Percentiles rank a stretch among this genome's conserved stretches.
Evolutionary conservation across 164 flowering plant genomes (phyloP).

Genomic region (Liriodendron chinense): DNA sequence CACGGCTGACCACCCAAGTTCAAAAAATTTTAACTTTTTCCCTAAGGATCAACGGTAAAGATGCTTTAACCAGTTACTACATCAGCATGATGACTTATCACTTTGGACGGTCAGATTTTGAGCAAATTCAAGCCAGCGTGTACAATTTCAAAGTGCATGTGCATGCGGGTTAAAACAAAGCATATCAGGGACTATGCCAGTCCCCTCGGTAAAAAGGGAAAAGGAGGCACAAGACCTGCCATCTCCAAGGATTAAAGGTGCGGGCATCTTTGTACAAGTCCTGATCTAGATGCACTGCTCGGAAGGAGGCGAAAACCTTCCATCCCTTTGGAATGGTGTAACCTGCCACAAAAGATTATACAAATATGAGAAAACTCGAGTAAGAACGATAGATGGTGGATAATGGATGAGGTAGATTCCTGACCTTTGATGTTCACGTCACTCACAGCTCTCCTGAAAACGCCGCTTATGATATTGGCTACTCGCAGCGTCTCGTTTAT

Average conservation of each 20-base stretch:
- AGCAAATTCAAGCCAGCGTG: no score
- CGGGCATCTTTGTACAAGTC: conserved; percentile 84
- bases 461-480: conserved; percentile 89
- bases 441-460: conserved; percentile 72
- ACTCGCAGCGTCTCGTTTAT: conserved; percentile 84
- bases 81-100: no score
- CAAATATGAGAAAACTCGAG: not conserved
- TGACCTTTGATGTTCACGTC: conserved; percentile 74
- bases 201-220: no score
- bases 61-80: no score
- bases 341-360: conserved; percentile 31
- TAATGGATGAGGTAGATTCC: not conserved
- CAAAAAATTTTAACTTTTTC: no score
- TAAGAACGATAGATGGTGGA: not conserved
- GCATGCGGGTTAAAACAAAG: no score
- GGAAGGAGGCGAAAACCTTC: conserved; percentile 83
- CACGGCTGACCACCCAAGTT: no score
- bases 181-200: no score
- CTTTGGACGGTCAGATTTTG: no score
- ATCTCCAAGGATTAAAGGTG: conserved; percentile 93
- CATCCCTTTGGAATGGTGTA: conserved; percentile 92
- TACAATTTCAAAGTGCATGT: no score
- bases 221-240: conserved; percentile 55
- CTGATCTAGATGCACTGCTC: conserved; percentile 84
- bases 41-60: no score